Evolutionary conservation across 768 basidiomycete genomes (phyloP).

Genomic region (Hemileccinum rubropunctum): DNA sequence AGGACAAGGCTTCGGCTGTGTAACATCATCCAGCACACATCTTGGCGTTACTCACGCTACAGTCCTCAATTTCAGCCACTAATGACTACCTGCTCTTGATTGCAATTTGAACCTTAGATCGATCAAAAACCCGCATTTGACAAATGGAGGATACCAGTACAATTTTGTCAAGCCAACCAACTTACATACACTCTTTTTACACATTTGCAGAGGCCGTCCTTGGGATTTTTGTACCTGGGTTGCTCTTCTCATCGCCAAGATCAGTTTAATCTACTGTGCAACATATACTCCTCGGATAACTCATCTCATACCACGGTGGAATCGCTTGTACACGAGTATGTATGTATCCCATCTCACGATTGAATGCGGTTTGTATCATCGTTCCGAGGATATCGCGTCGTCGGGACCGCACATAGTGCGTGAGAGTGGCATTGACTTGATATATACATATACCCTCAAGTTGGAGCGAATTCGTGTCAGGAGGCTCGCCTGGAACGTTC

Average conservation of each 20-base stretch:
- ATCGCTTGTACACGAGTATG: neutral
- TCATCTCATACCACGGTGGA: too few species aligned
- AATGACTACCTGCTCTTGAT: neutral
- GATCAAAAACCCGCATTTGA: neutral
- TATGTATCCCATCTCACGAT: neutral
- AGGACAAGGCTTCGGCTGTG: conserved; percentile 1
- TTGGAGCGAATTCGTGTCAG: too few species aligned
- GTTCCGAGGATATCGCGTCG: neutral
- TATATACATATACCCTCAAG: too few species aligned
- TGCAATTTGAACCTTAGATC: neutral
- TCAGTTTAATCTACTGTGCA: neutral
- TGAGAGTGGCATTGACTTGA: neutral
- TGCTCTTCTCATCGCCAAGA: neutral
- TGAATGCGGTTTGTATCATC: neutral
- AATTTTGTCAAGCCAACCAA: neutral
- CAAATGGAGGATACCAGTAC: neutral
- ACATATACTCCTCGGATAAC: neutral
- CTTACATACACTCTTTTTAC: neutral
- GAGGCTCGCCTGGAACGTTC: neutral
- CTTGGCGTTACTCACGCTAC: neutral
- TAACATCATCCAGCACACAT: neutral
- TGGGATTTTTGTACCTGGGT: neutral
- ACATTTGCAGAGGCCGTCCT: neutral
- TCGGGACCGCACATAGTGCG: neutral
- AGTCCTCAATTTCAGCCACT: neutral